Evolutionary conservation across 345 rosid species (phyloP), one percentile per base, ranked within the genome.

Genomic region (Gossypioides kirkii): DNA sequence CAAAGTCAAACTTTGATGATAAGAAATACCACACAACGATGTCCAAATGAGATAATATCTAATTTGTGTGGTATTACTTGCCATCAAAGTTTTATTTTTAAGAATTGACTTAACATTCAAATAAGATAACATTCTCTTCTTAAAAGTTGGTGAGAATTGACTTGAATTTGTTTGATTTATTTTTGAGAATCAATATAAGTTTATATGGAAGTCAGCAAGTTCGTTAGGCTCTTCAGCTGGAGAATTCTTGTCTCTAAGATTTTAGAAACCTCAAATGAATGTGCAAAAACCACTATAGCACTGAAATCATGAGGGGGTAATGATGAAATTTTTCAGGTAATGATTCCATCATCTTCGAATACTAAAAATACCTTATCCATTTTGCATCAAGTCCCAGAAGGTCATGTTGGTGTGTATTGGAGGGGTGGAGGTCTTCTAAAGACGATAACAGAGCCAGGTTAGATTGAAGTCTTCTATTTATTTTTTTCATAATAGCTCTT

Each of bases 391-490:
- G 93, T 94, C 26, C 97, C 97, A 16, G 97, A 94, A 85, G 97
- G 97, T 79, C 91, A 94, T 63, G 98, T 94, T 61, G 97, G 98
- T 71, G 98, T 89, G 9, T 94, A 94, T 74, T 94, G 96, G 97
- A 88, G 90, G 82, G 97, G 96, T 49, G 98, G 96, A 78, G 98
- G 96, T 32, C 94, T 94, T 71, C 79, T 90, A 18, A 71, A 87
- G 20, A 82, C 79, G 1, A 81, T 94, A 71, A 80, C 94, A 14
- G 84, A 78, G 79, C 97, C 98, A 70, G 96, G 98, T 88, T 53
- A 46, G 73, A 2, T 22, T 73, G 32, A 8, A 60, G 23, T 53
- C 3, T 46, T 53, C 8, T 61, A 6, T 70, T 49, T 64, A 41
- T 74, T 17, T 32, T 6, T n/a, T 28, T 77, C 45, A 56, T 28